Percentiles rank a stretch among this genome's conserved stretches.
Evolutionary conservation across 2,329 filamentous ascomycete species (phyloP).

Genomic region (Trichophyton verrucosum): DNA sequence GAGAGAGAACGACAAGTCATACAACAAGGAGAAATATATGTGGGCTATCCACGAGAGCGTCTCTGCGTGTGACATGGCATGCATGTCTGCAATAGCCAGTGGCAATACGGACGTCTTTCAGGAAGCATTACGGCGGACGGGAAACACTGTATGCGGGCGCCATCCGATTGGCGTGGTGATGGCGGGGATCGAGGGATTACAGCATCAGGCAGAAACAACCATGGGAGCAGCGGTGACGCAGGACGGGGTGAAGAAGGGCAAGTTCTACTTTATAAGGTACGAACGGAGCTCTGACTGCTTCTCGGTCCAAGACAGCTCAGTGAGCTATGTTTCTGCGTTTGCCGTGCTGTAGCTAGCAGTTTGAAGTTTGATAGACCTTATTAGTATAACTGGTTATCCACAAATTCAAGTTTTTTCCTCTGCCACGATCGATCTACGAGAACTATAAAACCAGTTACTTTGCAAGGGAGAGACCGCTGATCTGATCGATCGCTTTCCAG

Average conservation of each 20-base stretch:
- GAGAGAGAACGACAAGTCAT: constrained; percentile 22
- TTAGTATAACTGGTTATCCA: background rate
- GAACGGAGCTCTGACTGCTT: constrained; percentile 69
- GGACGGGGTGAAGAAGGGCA: constrained; percentile 28
- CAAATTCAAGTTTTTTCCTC: too few relatives aligned
- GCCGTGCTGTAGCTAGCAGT: constrained; percentile 51
- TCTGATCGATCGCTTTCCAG: too few relatives aligned
- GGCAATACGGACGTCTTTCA: constrained; percentile 61
- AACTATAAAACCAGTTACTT: too few relatives aligned
- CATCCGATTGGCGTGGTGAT: constrained; percentile 91
- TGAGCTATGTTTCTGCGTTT: constrained; percentile 91
- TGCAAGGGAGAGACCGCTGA: too few relatives aligned
- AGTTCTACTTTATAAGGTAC: constrained; percentile 73
- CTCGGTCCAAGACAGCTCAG: constrained; percentile 61
- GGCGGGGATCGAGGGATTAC: constrained; percentile 64
- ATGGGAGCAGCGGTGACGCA: background rate
- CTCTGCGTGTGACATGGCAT: constrained; percentile 60
- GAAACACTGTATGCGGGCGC: constrained; percentile 85
- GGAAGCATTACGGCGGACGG: constrained; percentile 54
- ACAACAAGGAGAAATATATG: constrained; percentile 20
- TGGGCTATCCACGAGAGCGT: constrained; percentile 71
- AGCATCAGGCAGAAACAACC: constrained; percentile 18
- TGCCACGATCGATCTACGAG: too few relatives aligned
- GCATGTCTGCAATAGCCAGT: constrained; percentile 73
- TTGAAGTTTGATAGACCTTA: too few relatives aligned